phyloP scores from a whole-genome alignment of 441 rosid species.

The Brassica balearica region DNA sequence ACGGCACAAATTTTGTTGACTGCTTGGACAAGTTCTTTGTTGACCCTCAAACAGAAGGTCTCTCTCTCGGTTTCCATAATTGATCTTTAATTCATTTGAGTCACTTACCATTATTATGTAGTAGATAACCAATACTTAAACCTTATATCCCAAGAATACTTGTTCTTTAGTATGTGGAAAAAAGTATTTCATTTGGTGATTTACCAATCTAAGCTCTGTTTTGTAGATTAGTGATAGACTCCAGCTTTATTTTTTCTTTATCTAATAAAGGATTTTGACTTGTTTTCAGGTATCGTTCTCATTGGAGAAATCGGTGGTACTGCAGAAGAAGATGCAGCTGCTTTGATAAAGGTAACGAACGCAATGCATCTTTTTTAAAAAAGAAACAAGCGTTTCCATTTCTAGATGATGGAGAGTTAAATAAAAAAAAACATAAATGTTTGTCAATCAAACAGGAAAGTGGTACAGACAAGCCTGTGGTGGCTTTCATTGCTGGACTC shows the following conservation, averaged over 20 bases:
- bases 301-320: slow-evolving; percentile 93
- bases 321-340: slow-evolving; percentile 92
- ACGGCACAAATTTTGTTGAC: slow-evolving; percentile 85
- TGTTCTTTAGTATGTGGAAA: slow-evolving; percentile 21
- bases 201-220: slow-evolving; percentile 4
- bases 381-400: slow-evolving; percentile 8
- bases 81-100: background rate
- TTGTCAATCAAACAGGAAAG: slow-evolving; percentile 67
- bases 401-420: background rate
- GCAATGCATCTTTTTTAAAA: background rate
- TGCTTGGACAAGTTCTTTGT: slow-evolving; percentile 66
- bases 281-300: slow-evolving; percentile 63
- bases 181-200: background rate
- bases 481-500: slow-evolving; percentile 94
- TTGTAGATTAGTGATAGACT: slow-evolving; percentile 1
- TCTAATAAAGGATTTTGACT: slow-evolving; percentile 1
- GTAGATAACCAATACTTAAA: slow-evolving; percentile 3
- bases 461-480: slow-evolving; percentile 86
- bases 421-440: background rate
- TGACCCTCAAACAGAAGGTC: slow-evolving; percentile 88
- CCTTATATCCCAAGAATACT: slow-evolving; percentile 17
- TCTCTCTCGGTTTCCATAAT: background rate
- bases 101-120: background rate
- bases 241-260: background rate
- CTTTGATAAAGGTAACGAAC: slow-evolving; percentile 67